Percentiles rank a stretch among this genome's conserved stretches.
Conservation (phyloP, 2,329 filamentous ascomycete species). For the Pyricularia pennisetigena region DNA sequence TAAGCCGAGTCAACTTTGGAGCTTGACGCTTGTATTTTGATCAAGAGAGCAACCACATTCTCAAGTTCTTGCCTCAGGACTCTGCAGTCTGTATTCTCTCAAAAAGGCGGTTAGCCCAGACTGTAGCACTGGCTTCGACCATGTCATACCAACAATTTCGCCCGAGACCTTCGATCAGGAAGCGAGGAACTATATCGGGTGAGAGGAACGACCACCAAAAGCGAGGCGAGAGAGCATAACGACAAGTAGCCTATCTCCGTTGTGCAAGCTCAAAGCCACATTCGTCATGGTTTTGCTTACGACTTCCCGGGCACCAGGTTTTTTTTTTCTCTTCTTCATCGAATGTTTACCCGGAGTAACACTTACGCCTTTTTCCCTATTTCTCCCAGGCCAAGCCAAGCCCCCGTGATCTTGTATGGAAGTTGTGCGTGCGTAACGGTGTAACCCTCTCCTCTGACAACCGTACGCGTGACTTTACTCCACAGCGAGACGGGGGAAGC, state of each 20-base stretch:
- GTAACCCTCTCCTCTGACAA: too few species aligned
- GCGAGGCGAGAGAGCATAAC: not conserved
- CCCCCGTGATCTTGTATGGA: not conserved
- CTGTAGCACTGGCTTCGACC: not conserved
- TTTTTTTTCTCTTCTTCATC: not conserved
- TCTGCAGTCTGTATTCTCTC: not conserved
- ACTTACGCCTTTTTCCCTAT: not conserved
- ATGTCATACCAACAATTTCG: not conserved
- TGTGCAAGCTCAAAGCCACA: not conserved
- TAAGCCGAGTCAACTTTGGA: too few species aligned
- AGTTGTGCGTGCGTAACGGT: not conserved
- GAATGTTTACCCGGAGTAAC: not conserved
- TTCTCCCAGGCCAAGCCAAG: not conserved
- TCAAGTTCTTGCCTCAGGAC: not conserved
- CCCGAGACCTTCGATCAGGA: not conserved
- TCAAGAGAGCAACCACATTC: not conserved
- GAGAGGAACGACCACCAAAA: not conserved
- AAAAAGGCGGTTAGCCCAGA: not conserved
- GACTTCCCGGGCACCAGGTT: not conserved
- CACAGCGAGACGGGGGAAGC: not conserved
- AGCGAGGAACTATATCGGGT: not conserved
- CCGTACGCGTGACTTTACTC: not conserved
- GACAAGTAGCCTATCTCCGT: not conserved
- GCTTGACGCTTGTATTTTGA: not conserved
- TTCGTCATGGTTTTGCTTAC: not conserved